Conservation (phyloP, 495 filamentous ascomycete species). For the Pyronema omphalodes region DNA sequence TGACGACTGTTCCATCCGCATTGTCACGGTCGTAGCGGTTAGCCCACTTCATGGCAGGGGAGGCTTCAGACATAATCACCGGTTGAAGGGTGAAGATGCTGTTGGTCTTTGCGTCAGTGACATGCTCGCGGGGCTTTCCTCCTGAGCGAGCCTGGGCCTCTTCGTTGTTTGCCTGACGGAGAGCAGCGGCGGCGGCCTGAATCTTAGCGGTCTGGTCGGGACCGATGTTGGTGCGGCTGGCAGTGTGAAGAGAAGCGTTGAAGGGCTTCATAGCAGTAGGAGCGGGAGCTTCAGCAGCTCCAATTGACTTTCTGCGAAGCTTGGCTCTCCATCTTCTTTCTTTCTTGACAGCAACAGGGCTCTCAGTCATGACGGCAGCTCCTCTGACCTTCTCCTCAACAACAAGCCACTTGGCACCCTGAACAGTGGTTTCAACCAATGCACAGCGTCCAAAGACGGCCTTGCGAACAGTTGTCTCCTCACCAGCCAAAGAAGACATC, state of each 20-base stretch:
- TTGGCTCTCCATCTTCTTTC: conserved; percentile 44
- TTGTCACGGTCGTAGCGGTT: conserved; percentile 73
- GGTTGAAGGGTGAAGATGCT: conserved; percentile 84
- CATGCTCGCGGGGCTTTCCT: conserved; percentile 22
- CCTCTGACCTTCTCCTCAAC: conserved; percentile 72
- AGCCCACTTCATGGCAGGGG: conserved; percentile 90
- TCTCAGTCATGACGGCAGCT: conserved; percentile 63
- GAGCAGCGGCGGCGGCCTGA: conserved; percentile 65
- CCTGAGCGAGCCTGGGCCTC: conserved; percentile 13
- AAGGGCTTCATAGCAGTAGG: conserved; percentile 12
- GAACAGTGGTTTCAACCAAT: conserved; percentile 70
- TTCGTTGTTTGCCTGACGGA: conserved; percentile 41
- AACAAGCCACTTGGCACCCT: conserved; percentile 70
- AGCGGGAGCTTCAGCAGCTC: conserved; percentile 8
- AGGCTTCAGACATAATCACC: conserved; percentile 68
- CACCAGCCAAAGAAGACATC: conserved; percentile 87
- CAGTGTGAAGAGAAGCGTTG: conserved; percentile 20
- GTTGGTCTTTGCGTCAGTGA: conserved; percentile 40
- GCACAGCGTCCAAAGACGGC: conserved; percentile 88
- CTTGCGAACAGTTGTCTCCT: conserved; percentile 70
- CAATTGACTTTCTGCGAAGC: conserved; percentile 20
- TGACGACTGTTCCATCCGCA: conserved; percentile 61
- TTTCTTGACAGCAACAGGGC: conserved; percentile 28
- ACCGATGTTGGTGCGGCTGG: conserved; percentile 75
- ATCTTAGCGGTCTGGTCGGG: conserved; percentile 86